These are phyloP conservation scores for Pichia sp. DNA, from an alignment of 1,139 yeast genomes.

Conservation along the genomic window DNA sequence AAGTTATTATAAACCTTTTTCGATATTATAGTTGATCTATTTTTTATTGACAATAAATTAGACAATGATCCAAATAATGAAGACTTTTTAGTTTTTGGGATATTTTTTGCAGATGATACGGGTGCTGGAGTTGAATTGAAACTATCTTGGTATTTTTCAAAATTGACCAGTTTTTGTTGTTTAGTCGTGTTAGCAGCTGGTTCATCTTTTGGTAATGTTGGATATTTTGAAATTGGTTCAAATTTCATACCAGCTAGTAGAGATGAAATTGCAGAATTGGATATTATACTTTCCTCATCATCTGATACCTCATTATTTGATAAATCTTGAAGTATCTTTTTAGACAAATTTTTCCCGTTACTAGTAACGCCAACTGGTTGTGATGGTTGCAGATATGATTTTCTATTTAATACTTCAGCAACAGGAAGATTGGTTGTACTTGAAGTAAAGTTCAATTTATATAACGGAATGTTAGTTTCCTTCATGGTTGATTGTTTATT, in stretches of 20 bases:
- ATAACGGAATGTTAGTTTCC: not conserved
- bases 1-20: not conserved
- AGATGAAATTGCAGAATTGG: not conserved
- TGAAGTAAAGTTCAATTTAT: not conserved
- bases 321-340: not conserved
- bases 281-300: slow-evolving; percentile 4
- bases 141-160: slow-evolving; percentile 10
- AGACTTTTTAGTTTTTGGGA: slow-evolving; percentile 2
- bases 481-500: not conserved
- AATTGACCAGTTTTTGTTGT: not conserved
- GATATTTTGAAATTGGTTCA: slow-evolving; percentile 4
- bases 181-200: not conserved
- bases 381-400: not conserved
- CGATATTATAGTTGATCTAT: slow-evolving; percentile 1
- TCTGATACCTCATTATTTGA: slow-evolving; percentile 4
- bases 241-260: slow-evolving; percentile 1
- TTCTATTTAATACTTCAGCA: not conserved
- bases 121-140: not conserved
- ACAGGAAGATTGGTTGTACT: not conserved
- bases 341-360: not conserved
- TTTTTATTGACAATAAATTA: slow-evolving; percentile 4
- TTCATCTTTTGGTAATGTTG: slow-evolving; percentile 1
- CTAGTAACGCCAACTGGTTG: not conserved
- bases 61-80: slow-evolving; percentile 11
- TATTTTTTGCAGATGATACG: not conserved